A percentile compares a stretch with the other conserved stretches of the same genome.
These are phyloP conservation scores for Coemansia sp. DNA, from an alignment of 192 early-diverging fungal genomes.

Conservation along the genomic window DNA sequence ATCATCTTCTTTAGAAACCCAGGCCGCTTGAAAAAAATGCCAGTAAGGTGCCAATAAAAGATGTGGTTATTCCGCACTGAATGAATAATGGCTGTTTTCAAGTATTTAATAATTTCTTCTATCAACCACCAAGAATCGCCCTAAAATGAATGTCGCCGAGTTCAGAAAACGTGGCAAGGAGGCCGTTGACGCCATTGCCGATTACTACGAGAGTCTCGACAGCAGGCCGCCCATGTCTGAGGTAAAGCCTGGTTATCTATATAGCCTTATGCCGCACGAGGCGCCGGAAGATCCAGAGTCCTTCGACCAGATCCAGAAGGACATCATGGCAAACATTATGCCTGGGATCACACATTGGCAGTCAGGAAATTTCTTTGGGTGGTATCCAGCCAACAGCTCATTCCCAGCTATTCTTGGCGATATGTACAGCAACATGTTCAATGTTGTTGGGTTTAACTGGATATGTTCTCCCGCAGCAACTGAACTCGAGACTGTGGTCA, in stretches of 20 bases:
- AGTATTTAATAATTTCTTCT: not conserved
- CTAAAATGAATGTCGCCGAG: constrained; percentile 52
- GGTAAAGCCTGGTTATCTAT: constrained; percentile 63
- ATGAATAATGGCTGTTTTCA: not conserved
- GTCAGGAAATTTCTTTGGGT: constrained; percentile 63
- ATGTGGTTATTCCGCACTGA: not conserved
- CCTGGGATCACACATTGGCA: constrained; percentile 74
- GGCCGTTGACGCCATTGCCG: constrained; percentile 58
- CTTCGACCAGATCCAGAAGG: constrained; percentile 44
- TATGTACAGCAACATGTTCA: constrained; percentile 63
- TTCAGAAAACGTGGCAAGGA: constrained; percentile 63
- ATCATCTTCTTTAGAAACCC: not conserved
- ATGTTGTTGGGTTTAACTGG: constrained; percentile 58
- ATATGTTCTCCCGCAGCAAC: constrained; percentile 58
- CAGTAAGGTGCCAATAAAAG: not conserved
- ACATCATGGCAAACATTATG: constrained; percentile 60
- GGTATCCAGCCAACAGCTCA: constrained; percentile 57
- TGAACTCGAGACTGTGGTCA: constrained; percentile 61
- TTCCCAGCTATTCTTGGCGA: constrained; percentile 62
- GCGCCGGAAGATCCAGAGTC: constrained; percentile 57
- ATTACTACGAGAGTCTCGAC: constrained; percentile 61
- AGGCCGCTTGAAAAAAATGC: not conserved
- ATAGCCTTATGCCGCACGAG: constrained; percentile 55
- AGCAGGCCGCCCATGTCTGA: constrained; percentile 46
- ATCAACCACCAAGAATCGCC: not conserved